phyloP scores from a whole-genome alignment of 2,329 filamentous ascomycete species.

The Aspergillus pseudoglaucus region DNA sequence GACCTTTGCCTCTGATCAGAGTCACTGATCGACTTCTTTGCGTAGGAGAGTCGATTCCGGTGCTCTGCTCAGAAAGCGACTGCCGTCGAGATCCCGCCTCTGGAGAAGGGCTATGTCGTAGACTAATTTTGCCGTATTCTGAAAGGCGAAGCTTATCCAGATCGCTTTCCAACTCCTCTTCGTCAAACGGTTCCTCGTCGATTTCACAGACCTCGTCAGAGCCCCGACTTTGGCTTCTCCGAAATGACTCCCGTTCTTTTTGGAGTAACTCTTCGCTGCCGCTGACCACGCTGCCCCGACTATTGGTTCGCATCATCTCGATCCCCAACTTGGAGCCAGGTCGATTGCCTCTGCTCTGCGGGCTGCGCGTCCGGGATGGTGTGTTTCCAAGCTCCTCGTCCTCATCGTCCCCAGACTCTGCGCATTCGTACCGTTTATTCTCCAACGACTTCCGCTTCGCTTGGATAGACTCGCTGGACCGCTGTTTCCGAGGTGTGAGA shows the following conservation, averaged over 20 bases:
- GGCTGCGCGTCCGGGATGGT: slow-evolving; percentile 46
- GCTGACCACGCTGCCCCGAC: slow-evolving; percentile 68
- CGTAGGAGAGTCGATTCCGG: not conserved
- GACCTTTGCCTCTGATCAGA: slow-evolving; percentile 20
- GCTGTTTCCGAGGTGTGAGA: slow-evolving; percentile 53
- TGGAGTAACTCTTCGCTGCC: slow-evolving; percentile 36
- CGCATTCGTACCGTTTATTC: slow-evolving; percentile 64
- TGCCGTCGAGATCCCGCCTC: slow-evolving; percentile 7
- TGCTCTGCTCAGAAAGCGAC: slow-evolving; percentile 8
- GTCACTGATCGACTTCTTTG: slow-evolving; percentile 1
- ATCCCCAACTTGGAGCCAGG: slow-evolving; percentile 85
- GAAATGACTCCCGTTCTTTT: slow-evolving; percentile 29
- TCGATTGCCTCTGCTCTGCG: slow-evolving; percentile 47
- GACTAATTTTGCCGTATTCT: slow-evolving; percentile 26
- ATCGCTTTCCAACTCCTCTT: slow-evolving; percentile 21
- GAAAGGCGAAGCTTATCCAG: slow-evolving; percentile 29
- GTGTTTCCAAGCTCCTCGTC: slow-evolving; percentile 75
- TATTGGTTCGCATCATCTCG: slow-evolving; percentile 97
- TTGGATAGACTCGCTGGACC: slow-evolving; percentile 66
- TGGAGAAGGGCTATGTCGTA: slow-evolving; percentile 13
- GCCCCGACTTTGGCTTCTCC: slow-evolving; percentile 18
- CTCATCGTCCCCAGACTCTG: slow-evolving; percentile 88
- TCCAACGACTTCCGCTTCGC: slow-evolving; percentile 70
- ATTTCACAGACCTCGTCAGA: slow-evolving; percentile 13
- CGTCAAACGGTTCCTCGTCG: slow-evolving; percentile 17